Base-by-base conservation (phyloP, 2,329 filamentous ascomycete genomes). In the Pseudogymnoascus sp. region DNA sequence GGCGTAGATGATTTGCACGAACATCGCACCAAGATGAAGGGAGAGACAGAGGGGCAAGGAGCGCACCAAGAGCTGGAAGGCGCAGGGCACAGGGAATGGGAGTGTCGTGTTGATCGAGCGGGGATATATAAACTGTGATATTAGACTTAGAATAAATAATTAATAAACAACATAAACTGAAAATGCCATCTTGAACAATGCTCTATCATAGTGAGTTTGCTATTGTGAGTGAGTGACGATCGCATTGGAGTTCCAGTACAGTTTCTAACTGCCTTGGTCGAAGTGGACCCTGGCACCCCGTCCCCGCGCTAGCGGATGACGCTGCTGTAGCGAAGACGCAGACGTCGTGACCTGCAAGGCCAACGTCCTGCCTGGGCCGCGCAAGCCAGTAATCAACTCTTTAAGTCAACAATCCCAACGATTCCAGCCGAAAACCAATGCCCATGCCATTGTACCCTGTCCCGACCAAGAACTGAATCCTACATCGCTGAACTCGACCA, bases 31-130 rank as follows among this genome's bases (percentile, higher is more conserved):
- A 62, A 51, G 14, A 34, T 21, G 12, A 23, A 14, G 39, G 37
- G 14, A 47, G 11, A 5, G 16, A 42, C 26, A 8, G n/a, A 61
- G 63, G 8, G 61, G 63, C 54, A 64, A 60, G 34, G 64, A 66
- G 65, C 69, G 66, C 64, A 68, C 71, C 71, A 72, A 72, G 71
- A 68, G 70, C 70, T 72, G 70, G 70, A 64, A 65, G 68, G 67
- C 68, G 66, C 66, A 63, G 64, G 64, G 68, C 67, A 18, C 10
- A 8, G 16, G 11, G 51, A 14, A 57, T 21, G 16, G 51, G 6
- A 21, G 10, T 21, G 29, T 21, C 29, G 29, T 18, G 29, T 5
- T 34, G 51, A 36, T 8, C 10, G 29, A 36, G 16, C 29, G n/a
- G n/a, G n/a, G 26, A 29, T 34, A 12, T 57, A 21, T 57, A 57